Evolutionary conservation across 2,329 filamentous ascomycete species (phyloP).

Genomic region (Cordyceps pruinosa): DNA sequence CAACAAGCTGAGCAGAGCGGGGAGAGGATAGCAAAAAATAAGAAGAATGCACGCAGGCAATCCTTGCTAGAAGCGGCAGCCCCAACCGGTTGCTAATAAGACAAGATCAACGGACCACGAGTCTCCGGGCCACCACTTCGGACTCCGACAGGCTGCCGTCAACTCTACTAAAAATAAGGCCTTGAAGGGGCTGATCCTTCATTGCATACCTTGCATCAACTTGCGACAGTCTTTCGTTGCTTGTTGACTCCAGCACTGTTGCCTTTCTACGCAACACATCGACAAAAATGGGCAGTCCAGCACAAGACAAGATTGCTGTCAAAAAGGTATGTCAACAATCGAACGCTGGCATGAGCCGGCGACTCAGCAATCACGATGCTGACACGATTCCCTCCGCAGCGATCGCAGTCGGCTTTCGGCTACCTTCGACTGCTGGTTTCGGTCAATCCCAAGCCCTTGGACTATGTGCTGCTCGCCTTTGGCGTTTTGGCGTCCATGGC

Average conservation of each 20-base stretch:
- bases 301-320: not conserved
- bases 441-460: not conserved
- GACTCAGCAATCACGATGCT: not conserved
- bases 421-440: not conserved
- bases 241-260: not conserved
- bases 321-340: not conserved
- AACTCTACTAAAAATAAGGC: not conserved
- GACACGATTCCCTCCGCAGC: not conserved
- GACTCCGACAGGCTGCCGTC: not conserved
- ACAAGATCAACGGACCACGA: not conserved
- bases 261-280: not conserved
- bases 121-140: not conserved
- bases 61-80: not conserved
- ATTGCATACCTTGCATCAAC: not conserved
- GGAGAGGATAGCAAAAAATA: not conserved
- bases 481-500: conserved; percentile 21
- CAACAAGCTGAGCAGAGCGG: not conserved
- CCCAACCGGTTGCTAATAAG: not conserved
- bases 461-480: not conserved
- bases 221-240: not conserved
- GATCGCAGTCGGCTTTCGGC: conserved; percentile 1
- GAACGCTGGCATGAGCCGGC: not conserved
- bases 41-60: not conserved
- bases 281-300: not conserved
- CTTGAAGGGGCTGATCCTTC: not conserved